phyloP scores from a whole-genome alignment of 176 grass and related monocot genomes.

The Oryza officinalis region DNA sequence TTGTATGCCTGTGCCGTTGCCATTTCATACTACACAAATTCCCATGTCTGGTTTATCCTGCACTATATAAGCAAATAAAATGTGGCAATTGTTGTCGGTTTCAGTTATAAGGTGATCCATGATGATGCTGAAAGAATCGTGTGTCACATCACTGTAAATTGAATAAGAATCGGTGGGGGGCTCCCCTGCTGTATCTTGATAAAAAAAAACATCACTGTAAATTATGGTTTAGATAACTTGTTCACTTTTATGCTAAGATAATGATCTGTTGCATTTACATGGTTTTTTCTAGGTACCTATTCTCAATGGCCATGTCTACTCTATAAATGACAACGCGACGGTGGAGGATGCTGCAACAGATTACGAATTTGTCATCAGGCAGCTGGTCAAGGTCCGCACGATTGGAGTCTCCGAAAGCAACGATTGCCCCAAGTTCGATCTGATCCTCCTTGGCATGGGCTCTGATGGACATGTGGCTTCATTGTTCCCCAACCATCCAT shows the following conservation, averaged over 20 bases:
- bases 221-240: background rate
- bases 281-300: conserved; percentile 55
- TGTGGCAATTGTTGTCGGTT: background rate
- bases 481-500: conserved; percentile 65
- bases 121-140: background rate
- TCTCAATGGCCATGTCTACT: conserved; percentile 68
- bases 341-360: conserved; percentile 70
- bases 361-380: conserved; percentile 85
- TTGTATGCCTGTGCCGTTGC: background rate
- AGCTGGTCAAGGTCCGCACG: conserved; percentile 74
- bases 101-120: background rate
- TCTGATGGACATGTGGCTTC: conserved; percentile 81
- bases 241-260: background rate
- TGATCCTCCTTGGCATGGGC: conserved; percentile 74
- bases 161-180: no score
- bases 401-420: conserved; percentile 70
- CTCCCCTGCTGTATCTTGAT: no score
- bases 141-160: no score
- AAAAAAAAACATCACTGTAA: background rate
- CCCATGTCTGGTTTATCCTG: conserved; percentile 24
- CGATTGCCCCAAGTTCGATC: conserved; percentile 84
- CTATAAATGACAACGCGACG: conserved; percentile 78
- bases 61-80: conserved; percentile 17
- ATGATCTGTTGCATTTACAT: conserved; percentile 13
- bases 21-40: conserved; percentile 6